Base-by-base conservation (phyloP, 1,139 yeast genomes). In the Candida buenavistaensis region DNA sequence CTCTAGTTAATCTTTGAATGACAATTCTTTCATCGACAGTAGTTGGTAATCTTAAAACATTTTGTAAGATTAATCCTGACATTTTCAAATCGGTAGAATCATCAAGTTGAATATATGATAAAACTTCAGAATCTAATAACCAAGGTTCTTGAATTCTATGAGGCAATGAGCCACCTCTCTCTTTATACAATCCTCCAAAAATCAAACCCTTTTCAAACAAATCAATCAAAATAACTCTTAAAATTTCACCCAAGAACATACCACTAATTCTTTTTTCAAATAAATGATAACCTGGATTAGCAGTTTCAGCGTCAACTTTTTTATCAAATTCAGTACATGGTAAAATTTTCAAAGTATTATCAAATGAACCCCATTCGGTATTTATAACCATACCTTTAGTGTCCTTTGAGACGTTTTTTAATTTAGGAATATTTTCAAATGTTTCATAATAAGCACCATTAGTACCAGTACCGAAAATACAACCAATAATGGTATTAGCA, bases 351-450 rank as follows among this genome's bases (percentile, higher is more conserved):
- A 88, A 68, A 17, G 77, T 79, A 52, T 89, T 89, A 60, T 90
- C 97, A 54, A 89, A 90, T 28, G 96, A 86, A 42, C 97, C 97
- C 96, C 97, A 90, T 64, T 90, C 97, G 27, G 96, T 89, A 65
- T 90, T 90, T 52, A 90, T 74, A 39, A 88, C 85, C 97, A 90
- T 90, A 41, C 86, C 82, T 2, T 69, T 66, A 41, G 76, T 75
- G 20, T 75, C 78, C 26, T 68, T 62, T 14, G 68, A 70, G 5
- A 66, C 48, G 8, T 63, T 56, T 19, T 72, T 70, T 41, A 89
- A 68, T 61, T 90, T 90, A 38, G 75, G 75, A 47, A 92, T 85
- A 34, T 80, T 74, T 28, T 75, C 80, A 38, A 87, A 57, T 38
- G 77, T 70, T 59, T 90, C 97, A 53, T 78, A 72, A 62, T 90